Conservation (phyloP, 495 filamentous ascomycete genomes). For the Penicillium flavigenum region DNA sequence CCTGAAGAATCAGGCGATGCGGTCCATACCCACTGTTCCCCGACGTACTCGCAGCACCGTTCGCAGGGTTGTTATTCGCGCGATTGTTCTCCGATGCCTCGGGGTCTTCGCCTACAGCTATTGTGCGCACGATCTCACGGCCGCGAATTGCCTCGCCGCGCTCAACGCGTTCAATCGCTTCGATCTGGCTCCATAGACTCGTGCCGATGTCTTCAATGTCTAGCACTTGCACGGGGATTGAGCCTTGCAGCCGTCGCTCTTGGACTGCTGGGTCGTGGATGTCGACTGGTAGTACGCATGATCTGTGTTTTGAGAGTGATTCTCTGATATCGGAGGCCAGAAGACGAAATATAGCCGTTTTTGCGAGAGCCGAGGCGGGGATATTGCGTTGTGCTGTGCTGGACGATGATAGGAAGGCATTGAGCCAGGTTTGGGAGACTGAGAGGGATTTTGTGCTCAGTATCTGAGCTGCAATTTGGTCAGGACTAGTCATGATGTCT, state of each 20-base stretch:
- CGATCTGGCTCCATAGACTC: conserved; percentile 80
- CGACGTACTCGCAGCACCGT: conserved; percentile 17
- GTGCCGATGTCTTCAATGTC: conserved; percentile 79
- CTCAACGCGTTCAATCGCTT: conserved; percentile 77
- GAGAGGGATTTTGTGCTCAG: conserved; percentile 43
- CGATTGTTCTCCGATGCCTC: conserved; percentile 31
- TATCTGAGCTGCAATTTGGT: conserved; percentile 47
- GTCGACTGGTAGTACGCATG: conserved; percentile 58
- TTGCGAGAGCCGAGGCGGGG: conserved; percentile 67
- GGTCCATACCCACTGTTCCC: conserved; percentile 51
- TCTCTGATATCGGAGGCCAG: conserved; percentile 73
- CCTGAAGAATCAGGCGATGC: conserved; percentile 81
- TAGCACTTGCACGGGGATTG: conserved; percentile 76
- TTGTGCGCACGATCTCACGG: conserved; percentile 73
- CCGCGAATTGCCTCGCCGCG: conserved; percentile 81
- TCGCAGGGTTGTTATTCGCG: conserved; percentile 12
- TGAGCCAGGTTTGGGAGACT: conserved; percentile 46
- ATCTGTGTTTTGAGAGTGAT: conserved; percentile 50
- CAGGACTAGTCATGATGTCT: conserved; percentile 36
- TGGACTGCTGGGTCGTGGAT: conserved; percentile 51
- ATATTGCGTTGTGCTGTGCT: conserved; percentile 48
- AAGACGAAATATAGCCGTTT: conserved; percentile 79
- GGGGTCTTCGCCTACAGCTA: conserved; percentile 52
- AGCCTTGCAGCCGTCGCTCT: conserved; percentile 53
- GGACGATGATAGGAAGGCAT: conserved; percentile 38